phyloP scores from a whole-genome alignment of 2,329 filamentous ascomycete species.

The Trichoderma atrobrunneum region DNA sequence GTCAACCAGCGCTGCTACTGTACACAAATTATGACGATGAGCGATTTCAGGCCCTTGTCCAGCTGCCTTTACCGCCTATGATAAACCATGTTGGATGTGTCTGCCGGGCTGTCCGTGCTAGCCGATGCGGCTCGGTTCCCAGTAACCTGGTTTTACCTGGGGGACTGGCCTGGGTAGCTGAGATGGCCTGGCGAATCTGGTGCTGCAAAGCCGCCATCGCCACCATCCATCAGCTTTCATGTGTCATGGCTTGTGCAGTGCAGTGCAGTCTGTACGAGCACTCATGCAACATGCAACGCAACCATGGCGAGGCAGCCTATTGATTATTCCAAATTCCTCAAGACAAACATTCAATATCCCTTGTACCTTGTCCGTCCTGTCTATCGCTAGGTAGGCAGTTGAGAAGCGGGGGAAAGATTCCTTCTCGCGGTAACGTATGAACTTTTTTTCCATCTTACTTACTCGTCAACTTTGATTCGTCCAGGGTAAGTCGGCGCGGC shows the following conservation, averaged over 20 bases:
- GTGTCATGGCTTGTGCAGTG: neutral
- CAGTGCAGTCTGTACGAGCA: neutral
- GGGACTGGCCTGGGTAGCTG: neutral
- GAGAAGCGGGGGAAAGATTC: neutral
- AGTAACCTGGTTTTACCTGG: slow-evolving; percentile 17
- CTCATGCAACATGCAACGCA: neutral
- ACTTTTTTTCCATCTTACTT: neutral
- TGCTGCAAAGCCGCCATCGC: neutral
- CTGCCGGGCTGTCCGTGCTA: slow-evolving; percentile 18
- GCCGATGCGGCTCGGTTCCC: slow-evolving; percentile 19
- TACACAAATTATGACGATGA: neutral
- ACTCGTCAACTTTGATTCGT: neutral
- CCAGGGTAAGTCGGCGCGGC: slow-evolving; percentile 5
- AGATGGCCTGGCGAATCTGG: slow-evolving; percentile 14
- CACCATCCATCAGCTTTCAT: slow-evolving; percentile 4
- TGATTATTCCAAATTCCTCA: neutral
- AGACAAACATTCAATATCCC: neutral
- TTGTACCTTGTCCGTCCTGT: neutral
- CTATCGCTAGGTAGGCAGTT: neutral
- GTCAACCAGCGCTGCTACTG: neutral
- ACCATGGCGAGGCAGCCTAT: neutral
- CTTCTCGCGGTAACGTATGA: neutral
- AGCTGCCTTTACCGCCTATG: slow-evolving; percentile 7
- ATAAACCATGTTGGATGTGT: slow-evolving; percentile 3
- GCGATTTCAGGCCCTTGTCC: slow-evolving; percentile 14